Evolutionary conservation across 1,284 basidiomycete genomes (phyloP).

Genomic region (Cystobasidiaceae sp.): DNA sequence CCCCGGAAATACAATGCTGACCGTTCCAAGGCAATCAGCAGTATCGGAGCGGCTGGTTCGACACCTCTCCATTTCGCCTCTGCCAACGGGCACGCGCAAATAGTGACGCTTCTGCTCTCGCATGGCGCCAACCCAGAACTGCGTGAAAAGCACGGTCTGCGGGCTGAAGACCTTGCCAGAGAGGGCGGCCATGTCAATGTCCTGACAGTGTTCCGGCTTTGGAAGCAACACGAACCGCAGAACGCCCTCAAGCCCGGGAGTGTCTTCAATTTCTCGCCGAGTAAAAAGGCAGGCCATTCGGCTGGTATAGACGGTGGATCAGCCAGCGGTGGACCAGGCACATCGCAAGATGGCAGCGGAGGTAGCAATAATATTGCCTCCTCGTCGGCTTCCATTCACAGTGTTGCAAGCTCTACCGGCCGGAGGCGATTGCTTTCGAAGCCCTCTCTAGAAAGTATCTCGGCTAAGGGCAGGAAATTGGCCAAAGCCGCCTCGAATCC

Average conservation of each 20-base stretch:
- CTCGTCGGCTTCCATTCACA: conserved; percentile 16
- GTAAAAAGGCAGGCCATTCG: no score
- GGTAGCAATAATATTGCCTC: background rate
- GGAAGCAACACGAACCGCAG: conserved; percentile 30
- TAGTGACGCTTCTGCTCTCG: conserved; percentile 68
- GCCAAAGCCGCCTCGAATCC: conserved; percentile 29
- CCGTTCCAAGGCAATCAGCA: conserved; percentile 53
- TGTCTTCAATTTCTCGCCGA: no score
- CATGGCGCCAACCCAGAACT: conserved; percentile 71
- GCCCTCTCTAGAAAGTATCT: conserved; percentile 17
- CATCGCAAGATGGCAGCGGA: no score
- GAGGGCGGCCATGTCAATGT: conserved; percentile 49
- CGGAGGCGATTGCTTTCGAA: conserved; percentile 15
- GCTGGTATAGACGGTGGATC: no score
- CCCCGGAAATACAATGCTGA: conserved; percentile 71
- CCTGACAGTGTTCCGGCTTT: conserved; percentile 47
- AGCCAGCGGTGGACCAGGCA: no score
- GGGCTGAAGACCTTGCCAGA: conserved; percentile 56
- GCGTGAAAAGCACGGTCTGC: conserved; percentile 78
- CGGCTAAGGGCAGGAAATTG: conserved; percentile 17
- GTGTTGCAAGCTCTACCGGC: conserved; percentile 11
- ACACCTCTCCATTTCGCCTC: conserved; percentile 92
- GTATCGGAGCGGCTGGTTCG: conserved; percentile 58
- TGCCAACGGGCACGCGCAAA: conserved; percentile 74
- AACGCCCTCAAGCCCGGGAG: background rate